These are phyloP conservation scores for Thymus quinquecostatus DNA, from an alignment of 257 asterid genomes.

Conservation along the genomic window DNA sequence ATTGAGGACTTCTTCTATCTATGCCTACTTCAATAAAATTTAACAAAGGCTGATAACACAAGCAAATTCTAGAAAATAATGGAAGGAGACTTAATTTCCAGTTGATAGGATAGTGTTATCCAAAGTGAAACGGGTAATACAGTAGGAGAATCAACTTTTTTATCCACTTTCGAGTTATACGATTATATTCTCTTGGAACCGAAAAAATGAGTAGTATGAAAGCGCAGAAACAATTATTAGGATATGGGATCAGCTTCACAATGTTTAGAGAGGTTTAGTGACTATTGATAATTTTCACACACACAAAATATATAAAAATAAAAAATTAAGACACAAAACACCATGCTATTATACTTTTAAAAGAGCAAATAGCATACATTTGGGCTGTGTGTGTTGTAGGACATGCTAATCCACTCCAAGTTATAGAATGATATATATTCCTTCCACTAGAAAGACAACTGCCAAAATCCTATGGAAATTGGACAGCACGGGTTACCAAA, in stretches of 20 bases:
- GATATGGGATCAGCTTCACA: neutral
- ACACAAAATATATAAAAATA: neutral
- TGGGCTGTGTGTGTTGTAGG: too few relatives aligned
- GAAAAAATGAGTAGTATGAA: too few relatives aligned
- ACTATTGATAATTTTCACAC: neutral
- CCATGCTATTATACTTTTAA: too few relatives aligned
- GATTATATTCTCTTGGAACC: neutral
- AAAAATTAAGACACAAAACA: neutral
- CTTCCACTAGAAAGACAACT: constrained; percentile 7
- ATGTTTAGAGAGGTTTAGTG: neutral
- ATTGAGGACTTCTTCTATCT: constrained; percentile 2
- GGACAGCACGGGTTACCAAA: neutral
- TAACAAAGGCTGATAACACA: neutral
- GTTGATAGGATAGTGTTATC: neutral
- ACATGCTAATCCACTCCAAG: neutral
- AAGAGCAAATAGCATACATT: too few relatives aligned
- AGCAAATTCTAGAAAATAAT: neutral
- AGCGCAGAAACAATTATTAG: neutral
- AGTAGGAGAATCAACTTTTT: neutral
- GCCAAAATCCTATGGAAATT: neutral
- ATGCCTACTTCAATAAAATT: neutral
- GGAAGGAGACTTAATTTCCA: neutral
- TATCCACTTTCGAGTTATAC: neutral
- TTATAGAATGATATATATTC: neutral
- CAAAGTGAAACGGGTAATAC: neutral